Base-by-base conservation (phyloP, 2,329 filamentous ascomycete genomes). In the Fusarium nodosum region DNA sequence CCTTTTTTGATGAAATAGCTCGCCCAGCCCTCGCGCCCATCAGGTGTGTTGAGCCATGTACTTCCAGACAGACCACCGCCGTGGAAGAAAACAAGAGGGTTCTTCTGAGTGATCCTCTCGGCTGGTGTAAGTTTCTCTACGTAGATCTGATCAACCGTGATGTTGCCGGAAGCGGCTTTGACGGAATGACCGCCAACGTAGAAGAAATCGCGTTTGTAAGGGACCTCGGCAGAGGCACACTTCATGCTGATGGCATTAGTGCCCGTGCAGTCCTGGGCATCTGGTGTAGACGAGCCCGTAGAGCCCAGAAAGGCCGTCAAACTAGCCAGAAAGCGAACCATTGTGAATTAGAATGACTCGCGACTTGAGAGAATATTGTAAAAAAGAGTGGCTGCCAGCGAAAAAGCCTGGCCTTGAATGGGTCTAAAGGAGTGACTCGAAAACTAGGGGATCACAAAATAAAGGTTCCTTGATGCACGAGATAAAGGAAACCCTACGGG, bases 21-120 rank as follows among this genome's bases (percentile, higher is more conserved):
- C 9, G 69, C 69, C 69, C 69, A 72, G 4, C 69, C 68, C 20
- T 62, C 41, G 1, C 69, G 66, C 1, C 52, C 52, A 12, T 71
- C 69, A 0, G 69, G 68, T 0, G 66, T 72, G 53, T 68, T 69
- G 24, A 72, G 68, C 65, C 65, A 72, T 5, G 58, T 71, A 33
- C 62, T 71, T 13, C 64, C 69, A 0, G 69, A 66, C 16, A 66
- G 45, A n/a, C 68, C 68, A 5, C 68, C 69, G 2, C 68, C 68
- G 11, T 71, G 68, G 24, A 72, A 69, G 42, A 72, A 71, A 18
- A 72, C 65, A 2, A 72, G 56, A 10, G 68, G 68, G 5, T 66
- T 50, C 26, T 58, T 60, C 26, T 71, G 64, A 7, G 10, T 33
- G 16, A 18, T 16, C 4, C 36, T 18, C 1, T 3, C n/a, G 3